Conservation (phyloP, 805 yeast genomes). For the Wickerhamiella siamensis region DNA sequence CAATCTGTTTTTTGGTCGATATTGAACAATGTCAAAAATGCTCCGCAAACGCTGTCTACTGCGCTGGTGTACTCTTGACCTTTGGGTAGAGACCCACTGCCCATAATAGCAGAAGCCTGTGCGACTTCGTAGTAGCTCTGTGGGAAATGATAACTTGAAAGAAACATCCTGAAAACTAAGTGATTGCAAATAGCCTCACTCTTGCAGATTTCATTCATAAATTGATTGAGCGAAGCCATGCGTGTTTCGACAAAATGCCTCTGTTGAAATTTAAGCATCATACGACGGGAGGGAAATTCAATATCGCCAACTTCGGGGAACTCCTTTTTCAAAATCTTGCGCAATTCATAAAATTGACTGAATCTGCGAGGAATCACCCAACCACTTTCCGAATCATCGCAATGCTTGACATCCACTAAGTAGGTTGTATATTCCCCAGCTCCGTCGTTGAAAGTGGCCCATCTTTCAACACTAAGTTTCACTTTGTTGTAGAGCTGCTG, state of each 20-base stretch:
- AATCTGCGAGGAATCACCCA: conserved; percentile 89
- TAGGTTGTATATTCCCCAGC: conserved; percentile 50
- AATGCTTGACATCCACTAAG: conserved; percentile 60
- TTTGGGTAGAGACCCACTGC: conserved; percentile 36
- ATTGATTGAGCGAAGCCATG: conserved; percentile 43
- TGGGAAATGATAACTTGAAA: conserved; percentile 55
- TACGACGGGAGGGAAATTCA: conserved; percentile 38
- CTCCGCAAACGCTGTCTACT: conserved; percentile 54
- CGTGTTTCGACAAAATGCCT: conserved; percentile 50
- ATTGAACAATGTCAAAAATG: conserved; percentile 56
- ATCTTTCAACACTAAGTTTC: conserved; percentile 28
- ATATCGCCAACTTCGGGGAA: conserved; percentile 38
- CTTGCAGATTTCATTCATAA: conserved; percentile 41
- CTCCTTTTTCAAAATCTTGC: conserved; percentile 43
- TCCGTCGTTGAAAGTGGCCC: conserved; percentile 37
- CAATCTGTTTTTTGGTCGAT: conserved; percentile 51
- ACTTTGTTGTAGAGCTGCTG: conserved; percentile 49
- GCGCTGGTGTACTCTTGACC: conserved; percentile 16
- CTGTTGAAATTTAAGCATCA: conserved; percentile 60
- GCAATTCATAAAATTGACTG: conserved; percentile 64
- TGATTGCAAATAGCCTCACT: conserved; percentile 63
- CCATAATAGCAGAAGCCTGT: conserved; percentile 5
- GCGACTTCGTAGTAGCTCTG: conserved; percentile 13
- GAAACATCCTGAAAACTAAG: conserved; percentile 55
- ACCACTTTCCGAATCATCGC: conserved; percentile 31